Evolutionary conservation across 495 filamentous ascomycete genomes (phyloP), one percentile per base, ranked within the genome.

Genomic region (Lophiostoma macrostomum): DNA sequence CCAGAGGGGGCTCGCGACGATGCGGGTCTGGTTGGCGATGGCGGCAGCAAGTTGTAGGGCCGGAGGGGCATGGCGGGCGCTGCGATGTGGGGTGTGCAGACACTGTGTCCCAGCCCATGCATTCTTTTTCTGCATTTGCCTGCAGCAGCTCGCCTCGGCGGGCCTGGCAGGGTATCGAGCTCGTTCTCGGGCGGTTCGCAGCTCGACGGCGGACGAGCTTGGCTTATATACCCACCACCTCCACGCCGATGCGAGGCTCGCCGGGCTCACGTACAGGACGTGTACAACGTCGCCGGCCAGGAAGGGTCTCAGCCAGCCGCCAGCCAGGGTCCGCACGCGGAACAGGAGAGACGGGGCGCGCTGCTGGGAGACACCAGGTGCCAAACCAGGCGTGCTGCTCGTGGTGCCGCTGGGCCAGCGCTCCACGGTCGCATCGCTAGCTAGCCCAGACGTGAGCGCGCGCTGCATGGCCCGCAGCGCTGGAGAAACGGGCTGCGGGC

Each of bases 41-140:
- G 41, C n/a, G 20, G 47, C 41, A 28, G n/a, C 16, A 4, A 36
- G 39, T 37, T 27, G 44, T 14, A 47, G 23, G 38, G 45, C 29
- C 29, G 30, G 16, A 54, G 50, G 40, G 29, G 37, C 5, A 30
- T 46, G 52, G 40, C 24, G 4, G 32, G 32, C 47, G 51, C 27
- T 14, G 30, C 22, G 34, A 50, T 43, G 53, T 56, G 53, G 53
- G 53, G 53, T 57, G 45, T 45, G 45, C 30, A 41, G 42, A 28
- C 10, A 31, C 24, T n/a, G n/a, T n/a, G n/a, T 24, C 29, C 53
- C 20, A 27, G 13, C 20, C 34, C 38, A 42, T 57, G 53, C 53
- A 49, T 42, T 36, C 43, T 36, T 49, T 50, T 57, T 40, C 16
- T 37, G 24, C 11, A 23, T 12, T 25, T 45, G 37, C n/a, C 45